Percentiles rank a stretch among this genome's conserved stretches.
phyloP scores from a whole-genome alignment of 768 basidiomycete species.

The Epithele typhae region DNA sequence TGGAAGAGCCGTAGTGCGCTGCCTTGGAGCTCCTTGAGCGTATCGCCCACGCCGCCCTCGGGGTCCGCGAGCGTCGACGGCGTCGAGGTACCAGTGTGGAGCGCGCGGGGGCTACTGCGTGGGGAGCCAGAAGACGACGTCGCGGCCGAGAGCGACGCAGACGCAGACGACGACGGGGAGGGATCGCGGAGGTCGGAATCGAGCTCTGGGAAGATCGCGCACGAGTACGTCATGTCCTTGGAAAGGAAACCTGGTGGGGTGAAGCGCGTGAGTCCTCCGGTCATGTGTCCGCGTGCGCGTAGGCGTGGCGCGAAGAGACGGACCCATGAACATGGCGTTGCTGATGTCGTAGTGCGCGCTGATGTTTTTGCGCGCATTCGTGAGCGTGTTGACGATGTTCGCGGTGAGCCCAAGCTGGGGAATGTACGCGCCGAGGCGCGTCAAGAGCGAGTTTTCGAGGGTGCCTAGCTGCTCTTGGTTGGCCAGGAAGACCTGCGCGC shows the following conservation, averaged over 20 bases:
- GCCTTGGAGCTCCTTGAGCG: not conserved
- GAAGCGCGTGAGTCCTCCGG: not conserved
- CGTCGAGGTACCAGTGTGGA: conserved; percentile 9
- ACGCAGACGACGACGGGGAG: not conserved
- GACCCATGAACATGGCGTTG: conserved; percentile 69
- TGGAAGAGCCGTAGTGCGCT: conserved; percentile 1
- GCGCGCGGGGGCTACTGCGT: not conserved
- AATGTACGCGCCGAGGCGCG: conserved; percentile 45
- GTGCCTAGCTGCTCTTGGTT: conserved; percentile 48
- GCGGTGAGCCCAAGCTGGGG: conserved; percentile 53
- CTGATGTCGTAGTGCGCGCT: conserved; percentile 78
- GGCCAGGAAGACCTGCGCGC: conserved; percentile 54
- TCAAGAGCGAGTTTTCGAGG: conserved; percentile 41
- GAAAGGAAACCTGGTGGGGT: conserved; percentile 44
- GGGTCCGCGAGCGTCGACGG: conserved; percentile 4
- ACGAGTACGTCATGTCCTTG: conserved; percentile 75
- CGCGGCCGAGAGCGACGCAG: not conserved
- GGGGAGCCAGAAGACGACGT: not conserved
- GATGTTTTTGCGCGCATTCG: conserved; percentile 64
- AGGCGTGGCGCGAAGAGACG: conserved; percentile 1
- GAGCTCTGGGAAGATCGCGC: conserved; percentile 62
- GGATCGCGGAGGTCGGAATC: conserved; percentile 48
- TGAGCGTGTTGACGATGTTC: conserved; percentile 61
- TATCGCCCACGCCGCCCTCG: conserved; percentile 6
- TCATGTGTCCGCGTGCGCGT: not conserved